Conservation (phyloP, 108 stramenopile species). For the Conticribra guillardii region DNA sequence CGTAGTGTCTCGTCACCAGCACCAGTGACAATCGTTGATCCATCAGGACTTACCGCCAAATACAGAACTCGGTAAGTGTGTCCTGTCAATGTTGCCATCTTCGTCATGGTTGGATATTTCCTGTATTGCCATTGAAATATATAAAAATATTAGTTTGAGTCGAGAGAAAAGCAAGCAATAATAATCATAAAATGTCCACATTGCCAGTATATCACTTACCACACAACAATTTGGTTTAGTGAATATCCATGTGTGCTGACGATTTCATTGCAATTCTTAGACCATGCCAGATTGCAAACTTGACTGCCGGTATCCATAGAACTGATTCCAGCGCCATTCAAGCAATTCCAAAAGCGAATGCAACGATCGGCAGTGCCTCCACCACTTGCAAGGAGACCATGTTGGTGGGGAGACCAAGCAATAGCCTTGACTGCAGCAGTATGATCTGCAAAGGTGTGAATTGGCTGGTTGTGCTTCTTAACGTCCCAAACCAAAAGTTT, state of each 20-base stretch:
- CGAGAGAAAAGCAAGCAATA: neutral
- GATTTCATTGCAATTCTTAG: conserved; percentile 96
- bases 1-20: conserved; percentile 99
- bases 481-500: conserved; percentile 95
- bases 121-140: conserved; percentile 50
- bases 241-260: conserved; percentile 99
- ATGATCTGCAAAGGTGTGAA: conserved; percentile 89
- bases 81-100: conserved; percentile 96
- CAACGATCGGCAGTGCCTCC: conserved; percentile 98
- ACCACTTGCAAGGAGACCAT: conserved; percentile 95
- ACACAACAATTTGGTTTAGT: conserved; percentile 88
- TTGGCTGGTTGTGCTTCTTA: conserved; percentile 68
- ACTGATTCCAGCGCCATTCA: conserved; percentile 82
- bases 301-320: conserved; percentile 97
- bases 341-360: conserved; percentile 98
- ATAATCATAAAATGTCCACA: neutral
- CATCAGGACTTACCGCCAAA: conserved; percentile 96
- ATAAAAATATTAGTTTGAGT: neutral
- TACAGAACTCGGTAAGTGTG: conserved; percentile 97
- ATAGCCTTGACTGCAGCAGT: conserved; percentile 99
- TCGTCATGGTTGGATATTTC: conserved; percentile 94
- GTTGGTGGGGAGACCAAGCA: conserved; percentile 98
- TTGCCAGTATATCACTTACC: neutral
- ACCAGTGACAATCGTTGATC: conserved; percentile 97
- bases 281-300: conserved; percentile 98